Evolutionary conservation across 768 basidiomycete genomes (phyloP), one percentile per base, ranked within the genome.

Genomic region (Podaxis rugospora): DNA sequence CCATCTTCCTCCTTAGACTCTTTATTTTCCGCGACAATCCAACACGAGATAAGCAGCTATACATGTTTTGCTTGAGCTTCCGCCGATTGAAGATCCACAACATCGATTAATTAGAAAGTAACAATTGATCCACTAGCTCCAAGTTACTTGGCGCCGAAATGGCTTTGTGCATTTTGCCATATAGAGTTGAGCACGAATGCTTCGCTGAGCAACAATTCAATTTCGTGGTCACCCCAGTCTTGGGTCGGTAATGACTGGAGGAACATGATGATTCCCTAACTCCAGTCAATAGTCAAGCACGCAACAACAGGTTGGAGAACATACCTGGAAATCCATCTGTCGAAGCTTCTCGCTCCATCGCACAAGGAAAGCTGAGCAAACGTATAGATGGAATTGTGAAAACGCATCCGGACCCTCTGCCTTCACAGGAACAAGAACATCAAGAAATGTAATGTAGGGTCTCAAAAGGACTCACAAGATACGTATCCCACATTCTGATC

Each of bases 401-500:
- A 99, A 99, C 10, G 97, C 97, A 65, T 99, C 95, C 2, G 94
- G 80, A 4, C 97, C 97, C 75, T 99, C 97, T 13, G 96, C 90
- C 97, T 99, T 62, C 1, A 47, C 14, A 51, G 27, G 16, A 42
- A 49, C 47, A 23, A 18, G n/a, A 63, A 40, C 51, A 6, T 13
- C 44, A 36, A 51, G 27, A 7, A 23, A 2, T 16, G n/a, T 28
- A 44, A 44, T 9, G 16, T n/a, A 59, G 53, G 23, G 3, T 74
- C 92, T 61, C 63, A 98, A 44, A 60, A 53, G 18, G 3, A 74
- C 92, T 59, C 62, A 98, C 97, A 69, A 99, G 76, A 74, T 99
- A 99, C 11, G 97, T 98, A 72, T 99, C 97, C 97, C 97, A 99
- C 96, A 98, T 98, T 58, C 97, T 84, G 53, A 98, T 92, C 16